Base-by-base conservation (phyloP, 2,329 filamentous ascomycete genomes). In the Cytospora piceae region DNA sequence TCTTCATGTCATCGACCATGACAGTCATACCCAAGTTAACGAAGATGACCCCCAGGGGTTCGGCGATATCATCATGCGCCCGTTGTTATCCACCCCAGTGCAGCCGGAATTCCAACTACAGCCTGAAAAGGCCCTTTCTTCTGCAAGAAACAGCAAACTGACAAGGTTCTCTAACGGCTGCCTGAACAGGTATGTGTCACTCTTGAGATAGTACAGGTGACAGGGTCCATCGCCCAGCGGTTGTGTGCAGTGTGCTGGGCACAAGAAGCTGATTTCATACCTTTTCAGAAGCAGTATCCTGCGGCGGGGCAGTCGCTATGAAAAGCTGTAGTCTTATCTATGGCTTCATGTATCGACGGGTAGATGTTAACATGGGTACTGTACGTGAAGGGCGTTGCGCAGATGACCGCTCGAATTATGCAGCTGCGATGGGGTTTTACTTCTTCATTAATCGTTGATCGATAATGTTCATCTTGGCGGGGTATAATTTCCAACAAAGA, bases 151-250 rank as follows among this genome's bases (percentile, higher is more conserved):
- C 61, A 63, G 3, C 12, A 55, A 9, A 14, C 46, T n/a, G 5
- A 24, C 17, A n/a, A 49, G n/a, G 46, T n/a, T 49, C 9, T 22
- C n/a, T n/a, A 14, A 24, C 4, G 52, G 61, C 32, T 63, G 57
- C 51, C 61, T 53, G n/a, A 51, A 34, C 22, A 11, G 56, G 0
- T 63, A 63, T 5, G 27, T 29, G 27, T 29, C 53, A 63, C 22
- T 63, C 53, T 53, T 63, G 42, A 63, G 46, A 49, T 22, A 2
- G n/a, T 8, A 49, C 46, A 49, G 3, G 46, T 24, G n/a, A 49
- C 11, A 49, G n/a, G 46, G 46, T 22, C 7, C 42, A n/a, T 9
- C 11, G n/a, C 20, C 42, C 20, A 11, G 2, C 20, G 8, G 39
- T 7, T 7, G 6, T 42, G 14, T 17, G 2, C 17, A 20, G 39